A percentile compares a stretch with the other conserved stretches of the same genome.
These are phyloP conservation scores for Elsinoe ampelina DNA, from an alignment of 2,329 filamentous ascomycete species.

Conservation along the genomic window DNA sequence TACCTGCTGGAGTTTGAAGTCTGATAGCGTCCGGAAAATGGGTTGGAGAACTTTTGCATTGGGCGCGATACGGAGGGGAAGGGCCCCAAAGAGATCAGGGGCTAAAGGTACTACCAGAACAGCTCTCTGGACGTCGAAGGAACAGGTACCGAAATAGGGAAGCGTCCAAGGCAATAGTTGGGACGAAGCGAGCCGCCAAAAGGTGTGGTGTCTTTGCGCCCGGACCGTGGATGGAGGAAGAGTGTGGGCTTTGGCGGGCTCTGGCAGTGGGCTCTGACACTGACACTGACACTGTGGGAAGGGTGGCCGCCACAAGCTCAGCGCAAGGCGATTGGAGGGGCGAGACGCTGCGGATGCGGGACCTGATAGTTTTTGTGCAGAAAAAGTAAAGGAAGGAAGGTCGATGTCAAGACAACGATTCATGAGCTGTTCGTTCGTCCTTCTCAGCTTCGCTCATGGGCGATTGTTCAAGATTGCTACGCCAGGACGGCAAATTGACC, in stretches of 20 bases:
- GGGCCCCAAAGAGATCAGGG: background rate
- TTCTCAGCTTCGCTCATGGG: background rate
- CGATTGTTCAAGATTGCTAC: background rate
- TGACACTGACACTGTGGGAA: background rate
- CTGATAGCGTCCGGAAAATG: conserved; percentile 13
- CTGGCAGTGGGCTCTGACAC: background rate
- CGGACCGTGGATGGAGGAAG: conserved; percentile 5
- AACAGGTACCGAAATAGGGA: conserved; percentile 12
- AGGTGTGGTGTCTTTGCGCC: conserved; percentile 11
- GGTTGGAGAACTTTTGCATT: conserved; percentile 14
- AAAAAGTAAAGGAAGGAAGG: conserved; percentile 12
- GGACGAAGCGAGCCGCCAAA: conserved; percentile 11
- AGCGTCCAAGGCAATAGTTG: conserved; percentile 13
- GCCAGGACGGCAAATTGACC: conserved; percentile 7
- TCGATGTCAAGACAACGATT: background rate
- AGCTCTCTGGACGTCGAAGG: background rate
- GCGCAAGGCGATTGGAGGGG: conserved; percentile 2
- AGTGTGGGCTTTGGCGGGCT: background rate
- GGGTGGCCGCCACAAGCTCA: background rate
- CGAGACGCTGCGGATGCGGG: conserved; percentile 6
- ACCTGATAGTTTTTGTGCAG: conserved; percentile 3
- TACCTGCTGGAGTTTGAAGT: conserved; percentile 12
- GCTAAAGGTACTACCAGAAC: background rate
- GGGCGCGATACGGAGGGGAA: background rate
- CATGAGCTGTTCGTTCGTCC: background rate